Base-by-base conservation (phyloP, 2,329 filamentous ascomycete species). In the Rosellinia necatrix region DNA sequence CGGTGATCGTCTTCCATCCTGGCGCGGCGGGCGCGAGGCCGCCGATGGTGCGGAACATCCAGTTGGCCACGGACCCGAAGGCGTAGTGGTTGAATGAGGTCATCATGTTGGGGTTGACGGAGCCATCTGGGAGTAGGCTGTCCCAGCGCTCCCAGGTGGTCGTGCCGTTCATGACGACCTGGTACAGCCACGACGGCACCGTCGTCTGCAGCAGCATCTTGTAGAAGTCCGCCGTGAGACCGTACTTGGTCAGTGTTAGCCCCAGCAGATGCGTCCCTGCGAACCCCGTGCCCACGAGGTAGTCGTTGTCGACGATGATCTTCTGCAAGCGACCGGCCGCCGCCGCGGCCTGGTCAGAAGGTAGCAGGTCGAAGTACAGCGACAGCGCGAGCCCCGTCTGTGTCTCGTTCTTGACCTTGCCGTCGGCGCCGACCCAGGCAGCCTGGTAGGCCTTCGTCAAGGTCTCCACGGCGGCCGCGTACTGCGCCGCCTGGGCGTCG, bases 91-190 rank as follows among this genome's bases (percentile, higher is more conserved):
- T 80, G 57, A 79, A 79, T 15, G 76, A 79, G 0, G 77, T 78
- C 78, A 81, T 81, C 27, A 69, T 62, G 0, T 77, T 75, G 0
- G 74, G 69, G 50, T 81, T 81, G 13, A 80, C 61, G 0, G 59
- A 69, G 0, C 77, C 78, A 52, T 80, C 68, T 0, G 75, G 68
- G 0, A 79, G 63, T 27, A 81, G 66, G 24, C 73, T 76, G 44
- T 81, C 77, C 79, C 79, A 81, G 2, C 79, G 72, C 58, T 81
- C 78, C 78, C 78, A 81, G 0, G 75, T 78, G 0, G 78, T 81
- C 0, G 78, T 81, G 0, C 72, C 78, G 8, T 70, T 70, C 72
- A 76, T 74, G 0, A 70, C 72, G 5, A 81, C 73, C 10, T 76
- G 77, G 47, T 79, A 81, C 1, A 81, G 64, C 78, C 78, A 81